Conservation (phyloP, 2,329 filamentous ascomycete species). For the Helminthosporium solani region DNA sequence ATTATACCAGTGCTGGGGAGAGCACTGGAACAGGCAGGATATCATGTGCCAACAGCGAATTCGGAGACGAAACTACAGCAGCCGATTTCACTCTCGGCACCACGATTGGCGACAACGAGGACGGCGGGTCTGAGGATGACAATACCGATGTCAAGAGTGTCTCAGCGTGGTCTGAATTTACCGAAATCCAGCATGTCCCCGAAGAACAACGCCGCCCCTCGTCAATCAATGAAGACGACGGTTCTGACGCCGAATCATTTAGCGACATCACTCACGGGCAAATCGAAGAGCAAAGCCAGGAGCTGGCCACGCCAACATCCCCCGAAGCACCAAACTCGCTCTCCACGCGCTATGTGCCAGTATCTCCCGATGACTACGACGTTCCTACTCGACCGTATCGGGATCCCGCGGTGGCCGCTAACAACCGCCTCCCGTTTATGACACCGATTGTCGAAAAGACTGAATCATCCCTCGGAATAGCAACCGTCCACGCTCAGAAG, state of each 20-base stretch:
- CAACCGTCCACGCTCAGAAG: conserved; percentile 50
- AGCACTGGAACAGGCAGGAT: conserved; percentile 77
- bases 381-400: conserved; percentile 77
- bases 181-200: conserved; percentile 69
- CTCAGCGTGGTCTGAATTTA: conserved; percentile 89
- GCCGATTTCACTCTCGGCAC: conserved; percentile 52
- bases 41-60: conserved; percentile 63
- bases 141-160: conserved; percentile 49
- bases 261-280: conserved; percentile 34
- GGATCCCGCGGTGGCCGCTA: conserved; percentile 75
- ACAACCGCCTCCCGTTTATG: conserved; percentile 96
- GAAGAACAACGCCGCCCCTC: conserved; percentile 32
- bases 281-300: conserved; percentile 35
- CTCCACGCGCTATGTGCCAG: conserved; percentile 69
- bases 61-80: conserved; percentile 59
- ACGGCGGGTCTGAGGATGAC: conserved; percentile 30
- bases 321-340: conserved; percentile 37
- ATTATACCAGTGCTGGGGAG: conserved; percentile 83
- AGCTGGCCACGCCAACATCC: conserved; percentile 52
- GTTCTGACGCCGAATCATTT: conserved; percentile 38
- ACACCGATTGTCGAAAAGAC: conserved; percentile 97
- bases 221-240: conserved; percentile 40
- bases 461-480: conserved; percentile 73
- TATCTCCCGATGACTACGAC: conserved; percentile 84
- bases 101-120: conserved; percentile 33